Evolutionary conservation across 108 stramenopile genomes (phyloP), one percentile per base, ranked within the genome.

Genomic region (Epithemia pelagica): DNA sequence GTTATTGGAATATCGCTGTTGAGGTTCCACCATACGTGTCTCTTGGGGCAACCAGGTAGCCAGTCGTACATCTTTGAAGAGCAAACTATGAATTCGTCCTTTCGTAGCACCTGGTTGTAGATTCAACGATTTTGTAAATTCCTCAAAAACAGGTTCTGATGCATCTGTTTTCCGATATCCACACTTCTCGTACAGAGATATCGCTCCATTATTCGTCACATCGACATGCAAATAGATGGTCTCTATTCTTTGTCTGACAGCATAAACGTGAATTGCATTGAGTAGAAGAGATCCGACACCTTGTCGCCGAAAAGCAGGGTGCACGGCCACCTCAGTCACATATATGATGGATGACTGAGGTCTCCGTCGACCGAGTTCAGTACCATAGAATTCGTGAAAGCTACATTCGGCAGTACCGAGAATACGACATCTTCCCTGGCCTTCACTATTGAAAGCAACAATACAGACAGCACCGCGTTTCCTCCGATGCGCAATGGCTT

Each of bases 161-260:
- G 20, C 59, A 24, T 51, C 32, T 21, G 32, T 32, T 18, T 27
- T 52, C 30, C 30, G 52, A 56, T 86, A 94, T 5, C 92, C 92
- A 8, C 77, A 71, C 54, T 78, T 76, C 63, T 80, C 67, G 60
- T 94, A 94, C 54, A 94, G 73, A 10, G 62, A 32, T 29, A 78
- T 61, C 1, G 92, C 89, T 46, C 78, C 86, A 24, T 46, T 10
- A 64, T 94, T 94, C 2, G 64, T 76, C 10, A 89, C 85, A 60
- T 94, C 92, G 1, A 91, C 92, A 57, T 94, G 92, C 10, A 94
- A 81, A 64, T 86, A 94, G 27, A 91, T 62, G 0, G 87, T 82
- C 57, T 94, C 89, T 10, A 87, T 73, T 32, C 71, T 70, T 1
- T 82, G 86, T 30, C 75, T 64, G 27, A 68, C 70, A n/a, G 92